Base-by-base conservation (phyloP, 2,329 filamentous ascomycete species). In the Acarospora socialis region DNA sequence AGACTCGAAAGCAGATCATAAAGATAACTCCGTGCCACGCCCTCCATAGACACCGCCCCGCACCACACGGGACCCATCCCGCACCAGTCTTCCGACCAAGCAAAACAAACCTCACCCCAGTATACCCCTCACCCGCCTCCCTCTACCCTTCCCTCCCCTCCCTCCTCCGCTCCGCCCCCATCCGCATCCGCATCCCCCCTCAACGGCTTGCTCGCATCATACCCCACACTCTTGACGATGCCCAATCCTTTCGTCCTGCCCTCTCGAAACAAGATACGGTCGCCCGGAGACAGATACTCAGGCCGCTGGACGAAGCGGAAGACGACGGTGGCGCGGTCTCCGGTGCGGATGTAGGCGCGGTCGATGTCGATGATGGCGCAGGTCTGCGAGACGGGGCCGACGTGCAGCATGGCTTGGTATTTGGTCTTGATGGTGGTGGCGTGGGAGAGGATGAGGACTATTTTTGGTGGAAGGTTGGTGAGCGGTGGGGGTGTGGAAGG, bases 301-400 rank as follows among this genome's bases (percentile, higher is more conserved):
- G 90, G 90, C 14, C 87, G 66, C 54, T 94, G 90, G 3, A 94
- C 79, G 50, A 98, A 98, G 7, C 78, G 75, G 59, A 98, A 98
- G 0, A 87, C 90, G 1, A 98, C 90, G 0, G 77, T 77, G 2
- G 90, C 90, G n/a, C 87, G 69, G 53, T 95, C 90, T 7, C 90
- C 90, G 0, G 87, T 94, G 5, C 90, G 74, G 43, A 98, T 94
- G 47, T 86, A 90, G 16, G 81, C 80, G n/a, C 87, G 76, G 52
- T 98, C 90, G 43, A 98, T 90, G 49, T 94, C 90, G 48, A 98
- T 92, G 50, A 98, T 94, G 7, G 84, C 77, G 50, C 90, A 98
- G 0, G 90, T 98, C 59, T 98, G 90, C 23, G 80, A 83, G 25
- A 98, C 81, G 0, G 90, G 81, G 0, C 90, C 90, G 4, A 98